phyloP scores from a whole-genome alignment of 495 filamentous ascomycete genomes.

The Cercophora scortea region DNA sequence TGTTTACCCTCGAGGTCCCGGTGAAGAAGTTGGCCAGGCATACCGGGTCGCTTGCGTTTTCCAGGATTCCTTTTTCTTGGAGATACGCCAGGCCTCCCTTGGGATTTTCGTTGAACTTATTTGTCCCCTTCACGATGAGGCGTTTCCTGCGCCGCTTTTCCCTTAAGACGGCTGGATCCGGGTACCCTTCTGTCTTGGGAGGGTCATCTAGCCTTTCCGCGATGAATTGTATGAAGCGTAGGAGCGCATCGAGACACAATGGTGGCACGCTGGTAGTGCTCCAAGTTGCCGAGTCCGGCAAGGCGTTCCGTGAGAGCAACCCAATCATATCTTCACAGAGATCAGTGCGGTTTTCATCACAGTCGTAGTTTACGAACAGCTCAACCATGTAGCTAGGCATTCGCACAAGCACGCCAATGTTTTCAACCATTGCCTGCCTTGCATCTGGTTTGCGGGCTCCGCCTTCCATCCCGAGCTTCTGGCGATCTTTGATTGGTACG shows the following conservation, averaged over 20 bases:
- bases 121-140: slow-evolving; percentile 77
- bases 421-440: slow-evolving; percentile 97
- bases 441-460: slow-evolving; percentile 87
- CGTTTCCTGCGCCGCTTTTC: slow-evolving; percentile 73
- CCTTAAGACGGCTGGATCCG: slow-evolving; percentile 53
- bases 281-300: slow-evolving; percentile 97
- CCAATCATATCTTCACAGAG: slow-evolving; percentile 94
- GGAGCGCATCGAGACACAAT: slow-evolving; percentile 82
- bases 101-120: slow-evolving; percentile 91
- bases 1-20: slow-evolving; percentile 79
- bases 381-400: slow-evolving; percentile 94
- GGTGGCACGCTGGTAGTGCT: slow-evolving; percentile 98
- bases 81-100: slow-evolving; percentile 86
- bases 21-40: slow-evolving; percentile 75
- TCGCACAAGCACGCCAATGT: slow-evolving; percentile 78
- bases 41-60: slow-evolving; percentile 60
- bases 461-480: slow-evolving; percentile 89
- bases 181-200: slow-evolving; percentile 57
- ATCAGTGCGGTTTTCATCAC: slow-evolving; percentile 84
- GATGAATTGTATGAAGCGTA: slow-evolving; percentile 86
- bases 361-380: slow-evolving; percentile 97
- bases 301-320: slow-evolving; percentile 83
- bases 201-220: slow-evolving; percentile 75
- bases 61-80: slow-evolving; percentile 73
- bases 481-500: slow-evolving; percentile 86